These are phyloP conservation scores for Colletotrichum eleusines DNA, from an alignment of 2,329 filamentous ascomycete species.

Conservation along the genomic window DNA sequence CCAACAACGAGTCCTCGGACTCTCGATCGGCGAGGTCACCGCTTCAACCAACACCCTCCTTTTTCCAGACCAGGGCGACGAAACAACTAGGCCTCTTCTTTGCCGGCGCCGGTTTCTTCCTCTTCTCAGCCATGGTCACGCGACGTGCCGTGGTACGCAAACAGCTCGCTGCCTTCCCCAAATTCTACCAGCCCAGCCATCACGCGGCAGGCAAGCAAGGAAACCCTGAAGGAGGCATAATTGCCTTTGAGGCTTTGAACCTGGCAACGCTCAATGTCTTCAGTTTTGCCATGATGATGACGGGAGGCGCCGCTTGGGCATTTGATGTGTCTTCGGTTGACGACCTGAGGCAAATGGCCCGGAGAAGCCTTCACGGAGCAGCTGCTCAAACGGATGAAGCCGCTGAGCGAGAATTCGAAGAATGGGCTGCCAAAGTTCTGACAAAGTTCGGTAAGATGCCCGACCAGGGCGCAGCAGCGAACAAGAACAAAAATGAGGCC, in stretches of 20 bases:
- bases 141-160: slow-evolving; percentile 77
- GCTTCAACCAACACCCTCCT: slow-evolving; percentile 38
- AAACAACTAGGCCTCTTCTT: slow-evolving; percentile 77
- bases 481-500: slow-evolving; percentile 17
- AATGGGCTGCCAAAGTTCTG: slow-evolving; percentile 71
- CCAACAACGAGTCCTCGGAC: slow-evolving; percentile 34
- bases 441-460: slow-evolving; percentile 58
- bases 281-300: slow-evolving; percentile 79
- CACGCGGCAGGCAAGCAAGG: slow-evolving; percentile 54
- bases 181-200: slow-evolving; percentile 77
- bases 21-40: slow-evolving; percentile 39
- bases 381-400: slow-evolving; percentile 57
- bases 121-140: slow-evolving; percentile 77
- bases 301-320: slow-evolving; percentile 80
- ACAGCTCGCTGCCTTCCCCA: slow-evolving; percentile 71
- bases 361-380: slow-evolving; percentile 52
- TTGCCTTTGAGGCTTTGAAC: slow-evolving; percentile 86
- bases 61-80: slow-evolving; percentile 32
- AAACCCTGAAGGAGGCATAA: slow-evolving; percentile 72
- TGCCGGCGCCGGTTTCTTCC: slow-evolving; percentile 81
- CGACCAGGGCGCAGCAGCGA: not conserved
- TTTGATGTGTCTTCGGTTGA: slow-evolving; percentile 80
- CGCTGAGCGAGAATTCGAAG: slow-evolving; percentile 71
- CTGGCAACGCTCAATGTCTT: slow-evolving; percentile 89
- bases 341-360: slow-evolving; percentile 70